Evolutionary conservation across 257 asterid species (phyloP).

Genomic region (Jacaranda mimosifolia): DNA sequence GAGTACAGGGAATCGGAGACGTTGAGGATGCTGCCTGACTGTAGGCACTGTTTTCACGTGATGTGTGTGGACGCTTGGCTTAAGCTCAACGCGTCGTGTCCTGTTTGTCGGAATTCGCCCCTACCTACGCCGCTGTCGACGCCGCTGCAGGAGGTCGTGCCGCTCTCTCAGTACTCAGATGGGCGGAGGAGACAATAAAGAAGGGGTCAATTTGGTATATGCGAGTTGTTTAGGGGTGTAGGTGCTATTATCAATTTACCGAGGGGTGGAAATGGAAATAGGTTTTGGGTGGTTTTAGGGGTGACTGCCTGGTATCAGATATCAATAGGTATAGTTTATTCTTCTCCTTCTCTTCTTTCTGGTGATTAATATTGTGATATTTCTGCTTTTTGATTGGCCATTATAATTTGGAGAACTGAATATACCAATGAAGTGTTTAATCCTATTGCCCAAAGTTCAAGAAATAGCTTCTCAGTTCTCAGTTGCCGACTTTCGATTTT

Average conservation of each 20-base stretch:
- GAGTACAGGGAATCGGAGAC: conserved; percentile 88
- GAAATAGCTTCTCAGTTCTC: background rate
- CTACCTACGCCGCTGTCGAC: conserved; percentile 96
- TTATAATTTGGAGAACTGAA: background rate
- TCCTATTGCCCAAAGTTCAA: background rate
- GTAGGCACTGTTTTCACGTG: conserved; percentile 85
- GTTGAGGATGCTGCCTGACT: conserved; percentile 92
- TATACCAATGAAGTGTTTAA: background rate
- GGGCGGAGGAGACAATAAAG: conserved; percentile 76
- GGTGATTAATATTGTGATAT: conserved; percentile 3
- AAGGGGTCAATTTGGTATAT: conserved; percentile 32
- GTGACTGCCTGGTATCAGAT: background rate
- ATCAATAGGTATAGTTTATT: background rate
- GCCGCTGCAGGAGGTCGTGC: conserved; percentile 96
- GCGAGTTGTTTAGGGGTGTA: conserved; percentile 25
- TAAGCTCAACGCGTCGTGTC: conserved; percentile 90
- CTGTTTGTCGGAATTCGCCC: conserved; percentile 94
- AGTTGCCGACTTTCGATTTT: too few relatives aligned
- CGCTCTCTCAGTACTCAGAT: conserved; percentile 90
- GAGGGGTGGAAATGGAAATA: conserved; percentile 39
- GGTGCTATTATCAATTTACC: conserved; percentile 27
- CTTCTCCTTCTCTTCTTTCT: background rate
- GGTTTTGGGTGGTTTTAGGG: conserved; percentile 15
- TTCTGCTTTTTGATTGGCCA: conserved; percentile 1
- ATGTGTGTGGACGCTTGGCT: conserved; percentile 95